Percentiles rank a stretch among this genome's conserved stretches.
These are phyloP conservation scores for Babesia divergens DNA, from an alignment of 169 alveolate genomes.

Conservation along the genomic window DNA sequence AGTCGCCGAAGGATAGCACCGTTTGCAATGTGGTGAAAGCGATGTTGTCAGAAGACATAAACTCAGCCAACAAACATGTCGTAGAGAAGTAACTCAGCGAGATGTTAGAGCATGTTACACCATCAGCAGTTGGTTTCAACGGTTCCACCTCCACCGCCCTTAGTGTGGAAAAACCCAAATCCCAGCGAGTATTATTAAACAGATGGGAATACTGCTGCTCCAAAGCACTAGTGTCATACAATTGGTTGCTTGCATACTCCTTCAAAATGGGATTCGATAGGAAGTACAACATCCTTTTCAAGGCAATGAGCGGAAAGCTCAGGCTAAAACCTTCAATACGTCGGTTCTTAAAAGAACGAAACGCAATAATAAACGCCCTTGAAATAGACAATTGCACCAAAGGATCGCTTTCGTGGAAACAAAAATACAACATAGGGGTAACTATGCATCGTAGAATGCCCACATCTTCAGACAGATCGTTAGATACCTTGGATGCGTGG, in stretches of 20 bases:
- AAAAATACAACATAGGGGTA: constrained; percentile 1
- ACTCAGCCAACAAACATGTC: background rate
- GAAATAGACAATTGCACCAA: constrained; percentile 4
- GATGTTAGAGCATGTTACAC: constrained; percentile 7
- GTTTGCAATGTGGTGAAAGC: background rate
- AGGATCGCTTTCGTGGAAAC: background rate
- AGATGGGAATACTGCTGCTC: constrained; percentile 8
- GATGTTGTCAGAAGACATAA: background rate
- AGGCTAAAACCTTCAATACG: too few species aligned
- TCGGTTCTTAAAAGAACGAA: background rate
- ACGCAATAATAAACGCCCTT: background rate
- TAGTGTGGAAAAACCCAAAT: background rate
- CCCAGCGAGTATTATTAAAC: constrained; percentile 7
- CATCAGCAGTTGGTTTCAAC: background rate
- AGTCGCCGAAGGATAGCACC: constrained; percentile 8
- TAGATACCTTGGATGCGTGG: background rate
- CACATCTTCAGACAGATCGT: background rate
- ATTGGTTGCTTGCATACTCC: constrained; percentile 17
- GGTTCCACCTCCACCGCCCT: background rate
- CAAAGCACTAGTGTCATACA: background rate
- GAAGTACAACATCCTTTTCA: constrained; percentile 17
- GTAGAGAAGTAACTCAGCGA: constrained; percentile 8
- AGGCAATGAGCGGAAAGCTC: background rate
- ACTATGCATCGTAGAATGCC: constrained; percentile 1
- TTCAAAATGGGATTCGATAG: constrained; percentile 10